phyloP scores from a whole-genome alignment of 2,329 filamentous ascomycete species.

The Chrysosporium queenslandicum region DNA sequence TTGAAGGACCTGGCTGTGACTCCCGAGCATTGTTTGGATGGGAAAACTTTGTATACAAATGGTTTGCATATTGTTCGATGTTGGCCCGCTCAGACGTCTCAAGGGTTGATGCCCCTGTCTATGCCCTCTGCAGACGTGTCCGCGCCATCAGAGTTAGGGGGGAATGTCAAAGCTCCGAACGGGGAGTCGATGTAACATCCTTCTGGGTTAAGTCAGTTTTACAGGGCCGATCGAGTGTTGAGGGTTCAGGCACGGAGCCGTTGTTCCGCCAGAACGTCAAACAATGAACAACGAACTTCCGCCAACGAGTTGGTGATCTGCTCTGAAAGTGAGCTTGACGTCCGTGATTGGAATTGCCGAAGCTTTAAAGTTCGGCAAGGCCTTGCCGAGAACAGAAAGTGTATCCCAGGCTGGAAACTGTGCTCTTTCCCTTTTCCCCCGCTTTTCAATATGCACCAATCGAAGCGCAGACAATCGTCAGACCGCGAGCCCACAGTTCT shows the following conservation, averaged over 20 bases:
- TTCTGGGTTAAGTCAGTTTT: no score
- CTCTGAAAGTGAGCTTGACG: no score
- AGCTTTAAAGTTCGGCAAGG: not conserved
- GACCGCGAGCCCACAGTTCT: not conserved
- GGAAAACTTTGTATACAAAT: not conserved
- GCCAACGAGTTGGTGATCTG: no score
- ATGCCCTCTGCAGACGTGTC: not conserved
- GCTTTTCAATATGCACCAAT: not conserved
- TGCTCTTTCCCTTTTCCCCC: not conserved
- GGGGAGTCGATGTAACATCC: no score
- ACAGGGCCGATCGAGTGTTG: no score
- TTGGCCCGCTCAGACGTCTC: not conserved
- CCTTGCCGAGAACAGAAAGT: conserved; percentile 3
- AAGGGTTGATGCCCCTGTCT: not conserved
- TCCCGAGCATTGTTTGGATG: not conserved
- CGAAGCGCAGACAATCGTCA: not conserved
- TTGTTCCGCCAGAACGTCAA: no score
- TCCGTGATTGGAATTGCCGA: not conserved
- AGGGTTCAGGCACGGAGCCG: no score
- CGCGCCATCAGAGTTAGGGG: not conserved
- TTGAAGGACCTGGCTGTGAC: no score
- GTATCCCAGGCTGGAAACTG: not conserved
- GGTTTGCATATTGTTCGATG: not conserved
- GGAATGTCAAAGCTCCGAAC: not conserved
- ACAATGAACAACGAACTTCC: no score